Conservation (phyloP, 768 basidiomycete genomes). For the Tubosaeta sp. region DNA sequence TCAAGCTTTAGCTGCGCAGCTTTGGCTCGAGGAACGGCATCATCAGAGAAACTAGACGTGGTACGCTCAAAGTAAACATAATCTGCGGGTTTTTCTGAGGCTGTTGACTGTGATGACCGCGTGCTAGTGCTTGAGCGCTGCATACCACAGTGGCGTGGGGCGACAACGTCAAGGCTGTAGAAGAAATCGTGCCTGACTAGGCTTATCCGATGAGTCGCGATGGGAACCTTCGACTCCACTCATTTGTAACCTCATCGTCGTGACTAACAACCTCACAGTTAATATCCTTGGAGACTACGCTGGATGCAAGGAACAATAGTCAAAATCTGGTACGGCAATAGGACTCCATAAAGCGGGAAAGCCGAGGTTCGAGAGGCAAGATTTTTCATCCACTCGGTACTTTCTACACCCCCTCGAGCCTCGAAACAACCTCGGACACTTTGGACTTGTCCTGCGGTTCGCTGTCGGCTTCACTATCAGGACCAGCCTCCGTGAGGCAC, state of each 20-base stretch:
- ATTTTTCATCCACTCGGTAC: neutral
- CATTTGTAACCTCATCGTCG: no score
- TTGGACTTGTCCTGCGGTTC: slow-evolving; percentile 50
- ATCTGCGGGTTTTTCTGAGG: slow-evolving; percentile 47
- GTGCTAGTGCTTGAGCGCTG: slow-evolving; percentile 31
- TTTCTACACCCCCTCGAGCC: slow-evolving; percentile 25
- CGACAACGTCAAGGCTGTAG: neutral
- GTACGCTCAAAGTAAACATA: slow-evolving; percentile 92
- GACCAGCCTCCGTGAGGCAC: slow-evolving; percentile 52
- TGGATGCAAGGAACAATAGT: no score
- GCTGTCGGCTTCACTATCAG: slow-evolving; percentile 26
- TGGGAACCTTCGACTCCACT: slow-evolving; percentile 11
- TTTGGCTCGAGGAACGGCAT: slow-evolving; percentile 79
- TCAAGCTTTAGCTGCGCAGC: slow-evolving; percentile 93
- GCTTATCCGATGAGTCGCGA: slow-evolving; percentile 11
- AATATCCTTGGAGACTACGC: no score
- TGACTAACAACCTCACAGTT: no score
- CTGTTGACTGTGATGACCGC: slow-evolving; percentile 20
- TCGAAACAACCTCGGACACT: slow-evolving; percentile 36
- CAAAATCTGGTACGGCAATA: no score
- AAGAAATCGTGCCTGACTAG: neutral
- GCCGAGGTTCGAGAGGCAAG: no score
- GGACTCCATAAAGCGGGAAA: no score
- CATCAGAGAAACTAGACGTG: slow-evolving; percentile 70
- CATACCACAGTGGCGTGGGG: slow-evolving; percentile 12